Conservation (phyloP, 495 filamentous ascomycete genomes). For the Aspergillus coremiiformis region DNA sequence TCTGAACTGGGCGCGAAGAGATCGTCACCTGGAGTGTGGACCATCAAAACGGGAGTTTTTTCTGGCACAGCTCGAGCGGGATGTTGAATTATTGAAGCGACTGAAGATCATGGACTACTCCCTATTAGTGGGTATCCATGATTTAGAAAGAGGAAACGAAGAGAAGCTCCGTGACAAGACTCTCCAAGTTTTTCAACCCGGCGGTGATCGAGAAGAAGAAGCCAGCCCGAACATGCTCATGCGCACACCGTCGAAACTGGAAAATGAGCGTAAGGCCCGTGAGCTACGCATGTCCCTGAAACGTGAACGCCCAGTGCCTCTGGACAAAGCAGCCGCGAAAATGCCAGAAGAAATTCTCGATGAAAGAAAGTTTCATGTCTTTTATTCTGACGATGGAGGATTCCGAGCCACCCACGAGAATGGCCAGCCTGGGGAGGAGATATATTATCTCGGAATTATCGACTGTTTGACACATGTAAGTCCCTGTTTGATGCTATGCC, state of each 20-base stretch:
- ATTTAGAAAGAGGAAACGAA: slow-evolving; percentile 80
- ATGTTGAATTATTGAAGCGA: slow-evolving; percentile 76
- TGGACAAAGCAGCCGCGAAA: slow-evolving; percentile 71
- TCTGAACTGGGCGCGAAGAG: slow-evolving; percentile 87
- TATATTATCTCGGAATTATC: slow-evolving; percentile 97
- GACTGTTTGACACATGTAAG: slow-evolving; percentile 93
- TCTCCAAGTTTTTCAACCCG: slow-evolving; percentile 89
- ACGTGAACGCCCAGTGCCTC: slow-evolving; percentile 80
- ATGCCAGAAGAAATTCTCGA: slow-evolving; percentile 85
- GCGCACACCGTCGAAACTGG: slow-evolving; percentile 89
- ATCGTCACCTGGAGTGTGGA: slow-evolving; percentile 79
- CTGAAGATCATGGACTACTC: slow-evolving; percentile 99
- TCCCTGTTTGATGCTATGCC: slow-evolving; percentile 19
- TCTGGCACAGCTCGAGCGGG: slow-evolving; percentile 76
- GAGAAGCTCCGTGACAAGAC: slow-evolving; percentile 95
- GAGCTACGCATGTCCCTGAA: slow-evolving; percentile 90
- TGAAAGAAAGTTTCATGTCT: slow-evolving; percentile 61
- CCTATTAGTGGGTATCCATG: slow-evolving; percentile 89
- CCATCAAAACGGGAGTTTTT: slow-evolving; percentile 79
- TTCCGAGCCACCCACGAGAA: slow-evolving; percentile 91
- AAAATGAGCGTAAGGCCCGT: slow-evolving; percentile 84
- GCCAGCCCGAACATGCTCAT: slow-evolving; percentile 57
- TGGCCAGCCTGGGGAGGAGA: slow-evolving; percentile 74
- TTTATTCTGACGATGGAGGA: slow-evolving; percentile 91
- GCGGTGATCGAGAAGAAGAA: slow-evolving; percentile 57